A percentile compares a stretch with the other conserved stretches of the same genome.
Conservation (phyloP, 371 early-diverging fungal species). For the Haplosporangium sp. region DNA sequence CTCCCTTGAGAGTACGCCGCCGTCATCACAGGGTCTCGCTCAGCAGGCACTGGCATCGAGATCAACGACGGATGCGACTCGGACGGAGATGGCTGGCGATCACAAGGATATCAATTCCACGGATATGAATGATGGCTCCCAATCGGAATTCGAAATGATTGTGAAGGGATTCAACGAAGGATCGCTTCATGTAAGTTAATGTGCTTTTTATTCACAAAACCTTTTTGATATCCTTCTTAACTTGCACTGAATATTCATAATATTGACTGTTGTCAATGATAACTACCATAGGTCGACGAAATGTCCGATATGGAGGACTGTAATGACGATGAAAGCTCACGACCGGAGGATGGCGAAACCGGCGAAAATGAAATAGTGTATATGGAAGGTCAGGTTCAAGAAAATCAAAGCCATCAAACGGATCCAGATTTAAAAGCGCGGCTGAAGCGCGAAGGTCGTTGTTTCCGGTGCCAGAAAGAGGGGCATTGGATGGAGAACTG, state of each 20-base stretch:
- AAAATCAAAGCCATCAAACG: neutral
- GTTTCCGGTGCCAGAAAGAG: constrained; percentile 20
- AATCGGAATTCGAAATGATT: constrained; percentile 26
- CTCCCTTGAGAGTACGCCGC: constrained; percentile 15
- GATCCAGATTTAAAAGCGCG: constrained; percentile 1
- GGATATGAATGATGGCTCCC: constrained; percentile 4
- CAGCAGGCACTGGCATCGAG: neutral
- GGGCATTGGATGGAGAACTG: constrained; percentile 26
- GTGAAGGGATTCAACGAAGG: constrained; percentile 42
- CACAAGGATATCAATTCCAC: constrained; percentile 7
- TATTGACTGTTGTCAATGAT: too few relatives aligned
- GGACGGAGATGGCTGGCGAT: neutral
- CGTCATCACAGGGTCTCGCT: neutral
- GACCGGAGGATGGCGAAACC: neutral
- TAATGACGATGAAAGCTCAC: constrained; percentile 1
- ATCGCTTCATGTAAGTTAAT: constrained; percentile 31
- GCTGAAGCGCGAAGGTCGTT: constrained; percentile 15
- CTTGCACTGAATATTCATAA: neutral
- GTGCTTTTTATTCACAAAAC: neutral
- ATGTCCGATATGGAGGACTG: constrained; percentile 5
- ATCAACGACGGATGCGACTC: neutral
- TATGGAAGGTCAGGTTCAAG: neutral
- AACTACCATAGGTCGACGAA: constrained; percentile 18
- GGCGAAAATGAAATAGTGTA: neutral
- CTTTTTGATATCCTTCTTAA: neutral